Conservation (phyloP, 495 filamentous ascomycete species). For the Monascus purpureus region DNA sequence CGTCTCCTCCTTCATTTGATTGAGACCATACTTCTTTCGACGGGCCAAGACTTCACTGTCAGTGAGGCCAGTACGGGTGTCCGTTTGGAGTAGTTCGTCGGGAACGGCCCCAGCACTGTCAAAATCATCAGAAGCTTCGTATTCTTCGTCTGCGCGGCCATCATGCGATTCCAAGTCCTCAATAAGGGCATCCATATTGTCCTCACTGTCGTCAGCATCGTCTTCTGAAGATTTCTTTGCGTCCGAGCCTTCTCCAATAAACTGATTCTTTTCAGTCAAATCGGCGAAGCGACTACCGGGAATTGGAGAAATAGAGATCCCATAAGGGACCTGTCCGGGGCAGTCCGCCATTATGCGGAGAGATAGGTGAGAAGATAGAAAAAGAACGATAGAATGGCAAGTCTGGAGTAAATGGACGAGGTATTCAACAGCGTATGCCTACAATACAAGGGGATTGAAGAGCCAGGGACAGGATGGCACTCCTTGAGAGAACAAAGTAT, state of each 20-base stretch:
- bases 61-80: conserved; percentile 56
- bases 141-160: conserved; percentile 45
- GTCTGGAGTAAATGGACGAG: not conserved
- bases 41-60: conserved; percentile 50
- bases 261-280: not conserved
- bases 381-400: not conserved
- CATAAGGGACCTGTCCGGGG: not conserved
- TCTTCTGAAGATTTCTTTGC: conserved; percentile 20
- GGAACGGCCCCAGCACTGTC: conserved; percentile 35
- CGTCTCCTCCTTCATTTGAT: conserved; percentile 83
- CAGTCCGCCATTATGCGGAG: not conserved
- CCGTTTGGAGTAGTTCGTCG: conserved; percentile 57
- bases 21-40: conserved; percentile 70
- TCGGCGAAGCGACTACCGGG: not conserved
- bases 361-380: not conserved
- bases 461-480: no score
- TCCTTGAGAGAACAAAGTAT: no score
- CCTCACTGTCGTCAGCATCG: conserved; percentile 54
- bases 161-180: conserved; percentile 70
- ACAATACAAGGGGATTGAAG: no score
- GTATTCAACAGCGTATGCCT: not conserved
- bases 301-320: not conserved
- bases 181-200: conserved; percentile 63
- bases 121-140: conserved; percentile 22
- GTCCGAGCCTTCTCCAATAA: conserved; percentile 1